Evolutionary conservation across 139 green algal species (phyloP).

Genomic region (Chlamydomonas eustigma): DNA sequence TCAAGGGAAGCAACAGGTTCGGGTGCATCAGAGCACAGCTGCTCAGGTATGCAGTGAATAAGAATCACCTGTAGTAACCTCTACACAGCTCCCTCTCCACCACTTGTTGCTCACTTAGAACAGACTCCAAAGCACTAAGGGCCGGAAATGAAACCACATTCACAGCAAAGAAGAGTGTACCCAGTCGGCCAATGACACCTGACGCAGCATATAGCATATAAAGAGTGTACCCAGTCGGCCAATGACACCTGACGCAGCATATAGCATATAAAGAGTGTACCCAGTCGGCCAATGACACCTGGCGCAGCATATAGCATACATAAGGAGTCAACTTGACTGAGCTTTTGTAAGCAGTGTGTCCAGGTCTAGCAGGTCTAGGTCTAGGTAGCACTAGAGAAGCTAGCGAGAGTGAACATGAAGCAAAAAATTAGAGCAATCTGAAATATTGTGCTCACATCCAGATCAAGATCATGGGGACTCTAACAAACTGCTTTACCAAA

Average conservation of each 20-base stretch:
- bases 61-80: constrained; percentile 54
- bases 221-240: constrained; percentile 72
- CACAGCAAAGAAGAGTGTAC: constrained; percentile 76
- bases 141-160: constrained; percentile 48
- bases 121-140: neutral
- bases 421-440: too few relatives aligned
- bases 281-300: constrained; percentile 59
- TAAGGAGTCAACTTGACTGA: too few relatives aligned
- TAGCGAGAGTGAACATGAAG: too few relatives aligned
- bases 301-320: too few relatives aligned
- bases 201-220: too few relatives aligned
- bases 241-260: constrained; percentile 52
- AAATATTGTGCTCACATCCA: too few relatives aligned
- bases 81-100: constrained; percentile 32
- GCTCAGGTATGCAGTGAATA: neutral
- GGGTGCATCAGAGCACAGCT: neutral
- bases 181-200: constrained; percentile 59
- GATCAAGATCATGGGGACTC: too few relatives aligned
- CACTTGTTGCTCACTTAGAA: constrained; percentile 20
- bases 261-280: constrained; percentile 78
- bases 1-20: neutral
- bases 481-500: too few relatives aligned
- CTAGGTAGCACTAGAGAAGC: too few relatives aligned
- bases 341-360: too few relatives aligned
- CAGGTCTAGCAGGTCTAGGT: too few relatives aligned